These are phyloP conservation scores for Mycena venus DNA, from an alignment of 768 basidiomycete species.

Conservation along the genomic window DNA sequence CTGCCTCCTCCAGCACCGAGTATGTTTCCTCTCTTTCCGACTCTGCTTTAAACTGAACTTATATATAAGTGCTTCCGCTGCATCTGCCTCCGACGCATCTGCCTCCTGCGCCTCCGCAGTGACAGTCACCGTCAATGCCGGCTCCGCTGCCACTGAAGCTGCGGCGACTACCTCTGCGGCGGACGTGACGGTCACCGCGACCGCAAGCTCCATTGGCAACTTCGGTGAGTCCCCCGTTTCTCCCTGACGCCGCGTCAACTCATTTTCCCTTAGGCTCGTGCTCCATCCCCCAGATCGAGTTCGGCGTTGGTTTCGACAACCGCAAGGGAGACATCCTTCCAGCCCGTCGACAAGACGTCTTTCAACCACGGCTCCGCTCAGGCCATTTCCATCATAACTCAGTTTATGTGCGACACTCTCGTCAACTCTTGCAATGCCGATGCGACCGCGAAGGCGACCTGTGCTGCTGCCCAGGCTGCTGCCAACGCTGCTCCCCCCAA, in stretches of 20 bases:
- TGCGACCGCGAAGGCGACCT: conserved; percentile 64
- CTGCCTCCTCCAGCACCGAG: conserved; percentile 24
- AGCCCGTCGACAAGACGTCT: conserved; percentile 63
- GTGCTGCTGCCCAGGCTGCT: conserved; percentile 54
- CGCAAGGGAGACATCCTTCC: conserved; percentile 72
- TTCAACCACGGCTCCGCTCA: conserved; percentile 74
- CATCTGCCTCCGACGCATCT: conserved; percentile 9
- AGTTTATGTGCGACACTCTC: conserved; percentile 68
- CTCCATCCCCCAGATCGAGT: conserved; percentile 69
- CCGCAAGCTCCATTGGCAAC: conserved; percentile 47
- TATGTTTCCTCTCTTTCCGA: neutral
- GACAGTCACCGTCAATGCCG: conserved; percentile 41
- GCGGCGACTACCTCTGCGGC: conserved; percentile 1
- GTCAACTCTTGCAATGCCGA: conserved; percentile 68
- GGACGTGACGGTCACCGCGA: conserved; percentile 42
- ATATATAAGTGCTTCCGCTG: no score
- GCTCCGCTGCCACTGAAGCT: neutral
- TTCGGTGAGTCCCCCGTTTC: conserved; percentile 48
- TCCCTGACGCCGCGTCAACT: neutral
- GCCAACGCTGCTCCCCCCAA: conserved; percentile 56
- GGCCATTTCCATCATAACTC: conserved; percentile 70
- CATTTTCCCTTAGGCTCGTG: conserved; percentile 50
- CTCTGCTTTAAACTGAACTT: neutral
- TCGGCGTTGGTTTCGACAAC: conserved; percentile 68
- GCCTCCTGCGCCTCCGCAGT: conserved; percentile 52